Percentiles rank a stretch among this genome's conserved stretches.
phyloP scores from a whole-genome alignment of 768 basidiomycete genomes.

The Tricholoma sp. region DNA sequence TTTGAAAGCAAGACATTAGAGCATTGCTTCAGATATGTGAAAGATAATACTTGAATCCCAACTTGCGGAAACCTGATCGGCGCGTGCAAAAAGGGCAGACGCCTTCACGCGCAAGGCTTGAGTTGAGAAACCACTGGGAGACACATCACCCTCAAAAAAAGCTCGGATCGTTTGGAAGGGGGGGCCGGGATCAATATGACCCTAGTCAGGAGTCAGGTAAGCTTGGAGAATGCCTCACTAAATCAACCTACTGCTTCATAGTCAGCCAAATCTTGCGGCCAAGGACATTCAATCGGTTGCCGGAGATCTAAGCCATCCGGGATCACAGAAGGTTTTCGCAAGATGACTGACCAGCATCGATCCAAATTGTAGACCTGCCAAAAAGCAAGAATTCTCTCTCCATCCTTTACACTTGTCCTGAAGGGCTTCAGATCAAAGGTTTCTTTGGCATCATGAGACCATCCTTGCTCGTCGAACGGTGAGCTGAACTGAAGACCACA shows the following conservation, averaged over 20 bases:
- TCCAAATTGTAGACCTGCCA: conserved; percentile 84
- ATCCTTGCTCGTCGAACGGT: conserved; percentile 25
- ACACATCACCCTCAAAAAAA: conserved; percentile 57
- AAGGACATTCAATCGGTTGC: conserved; percentile 64
- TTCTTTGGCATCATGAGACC: conserved; percentile 29
- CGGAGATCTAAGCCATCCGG: conserved; percentile 56
- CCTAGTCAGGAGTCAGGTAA: conserved; percentile 33
- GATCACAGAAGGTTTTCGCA: conserved; percentile 62
- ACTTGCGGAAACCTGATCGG: conserved; percentile 51
- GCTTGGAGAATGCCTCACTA: background rate
- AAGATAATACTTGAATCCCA: conserved; percentile 53
- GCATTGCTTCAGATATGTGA: background rate
- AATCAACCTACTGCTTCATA: conserved; percentile 56
- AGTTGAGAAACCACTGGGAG: conserved; percentile 55
- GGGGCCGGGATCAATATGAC: conserved; percentile 45
- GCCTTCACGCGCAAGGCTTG: conserved; percentile 68
- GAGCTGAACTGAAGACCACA: conserved; percentile 56
- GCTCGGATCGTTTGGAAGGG: conserved; percentile 55
- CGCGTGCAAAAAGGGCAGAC: conserved; percentile 68
- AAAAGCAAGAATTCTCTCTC: conserved; percentile 69
- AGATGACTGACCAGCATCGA: conserved; percentile 73
- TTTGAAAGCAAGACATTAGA: conserved; percentile 4
- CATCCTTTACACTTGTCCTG: conserved; percentile 55
- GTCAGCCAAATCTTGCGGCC: conserved; percentile 70
- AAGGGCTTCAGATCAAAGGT: conserved; percentile 50